Base-by-base conservation (phyloP, 176 grass and related monocot genomes). In the sorghum (Sorghum bicolor) region DNA sequence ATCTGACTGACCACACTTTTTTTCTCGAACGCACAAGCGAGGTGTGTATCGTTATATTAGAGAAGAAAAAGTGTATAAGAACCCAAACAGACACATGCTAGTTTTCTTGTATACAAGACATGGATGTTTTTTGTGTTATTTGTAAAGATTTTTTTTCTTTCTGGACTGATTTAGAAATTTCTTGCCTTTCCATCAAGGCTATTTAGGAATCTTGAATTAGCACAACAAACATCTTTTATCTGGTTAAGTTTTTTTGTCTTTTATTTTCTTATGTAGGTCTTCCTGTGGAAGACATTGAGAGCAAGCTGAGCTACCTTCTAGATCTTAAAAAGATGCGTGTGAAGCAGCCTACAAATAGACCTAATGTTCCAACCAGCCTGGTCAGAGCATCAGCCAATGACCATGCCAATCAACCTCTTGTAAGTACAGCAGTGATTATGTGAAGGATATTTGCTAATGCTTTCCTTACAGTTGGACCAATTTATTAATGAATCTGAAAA, bases 231-330 rank as follows among this genome's bases (percentile, higher is more conserved):
- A 16, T 73, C 29, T 47, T 2, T 22, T 53, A 33, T 33, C 9
- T 53, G 4, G 7, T 53, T 10, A 53, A 33, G 43, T 52, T 53
- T 75, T 31, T 31, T 22, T 75, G 45, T 75, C 29, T 75, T 74
- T 20, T 53, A 9, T 75, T 52, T 50, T 20, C 45, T 33, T 75
- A 7, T 75, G 26, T 75, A 75, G 72, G 33, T 9, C 29, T 53
- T 75, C 34, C 72, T 75, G 29, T 33, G 28, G 72, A 53, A 53
- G 72, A 75, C 17, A 53, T 75, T n/a, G 45, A 53, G 17, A 75
- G 10, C 45, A 53, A 31, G 45, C 28, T 53, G 31, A 53, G 44
- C 72, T 53, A 75, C 29, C 72, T 75, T 75, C 72, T 75, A 53
- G 45, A 75, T 53, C 72, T 75, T 75, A 53, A 33, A 29, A 75